phyloP scores from a whole-genome alignment of 164 flowering plant genomes.

The Aristolochia contorta region DNA sequence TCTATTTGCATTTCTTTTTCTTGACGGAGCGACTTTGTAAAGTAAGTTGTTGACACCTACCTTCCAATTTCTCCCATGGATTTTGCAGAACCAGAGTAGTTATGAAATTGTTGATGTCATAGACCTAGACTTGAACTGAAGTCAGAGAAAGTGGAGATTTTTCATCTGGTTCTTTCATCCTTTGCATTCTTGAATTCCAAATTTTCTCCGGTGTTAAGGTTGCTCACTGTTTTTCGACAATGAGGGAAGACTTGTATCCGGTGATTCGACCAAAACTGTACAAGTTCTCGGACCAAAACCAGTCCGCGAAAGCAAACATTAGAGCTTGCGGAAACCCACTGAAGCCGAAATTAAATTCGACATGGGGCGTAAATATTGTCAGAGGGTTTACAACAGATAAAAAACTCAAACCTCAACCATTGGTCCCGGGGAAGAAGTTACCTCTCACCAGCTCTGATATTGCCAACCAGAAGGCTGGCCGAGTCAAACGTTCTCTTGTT shows the following conservation, averaged over 20 bases:
- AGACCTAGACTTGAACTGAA: no score
- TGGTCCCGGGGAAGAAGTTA: constrained; percentile 30
- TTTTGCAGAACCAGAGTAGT: no score
- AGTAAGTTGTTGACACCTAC: no score
- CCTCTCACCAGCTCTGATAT: constrained; percentile 27
- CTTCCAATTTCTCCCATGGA: no score
- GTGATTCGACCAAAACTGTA: constrained; percentile 28
- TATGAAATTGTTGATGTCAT: no score
- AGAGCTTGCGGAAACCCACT: constrained; percentile 11
- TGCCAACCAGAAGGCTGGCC: constrained; percentile 26
- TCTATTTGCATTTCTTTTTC: no score
- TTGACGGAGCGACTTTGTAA: no score
- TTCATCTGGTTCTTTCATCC: no score
- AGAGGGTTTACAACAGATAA: constrained; percentile 67
- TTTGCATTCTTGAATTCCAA: neutral
- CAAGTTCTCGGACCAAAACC: constrained; percentile 57
- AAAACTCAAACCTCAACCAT: constrained; percentile 33
- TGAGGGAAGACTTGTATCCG: constrained; percentile 44
- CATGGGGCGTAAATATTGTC: constrained; percentile 75
- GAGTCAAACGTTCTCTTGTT: constrained; percentile 59
- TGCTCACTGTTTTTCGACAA: constrained; percentile 5
- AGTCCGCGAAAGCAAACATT: constrained; percentile 20
- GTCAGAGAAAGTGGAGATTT: no score
- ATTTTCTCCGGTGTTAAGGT: neutral
- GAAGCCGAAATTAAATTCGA: constrained; percentile 34